Percentiles rank a stretch among this genome's conserved stretches.
phyloP scores from a whole-genome alignment of 441 rosid genomes.

The Euphorbia schlechtendalii region DNA sequence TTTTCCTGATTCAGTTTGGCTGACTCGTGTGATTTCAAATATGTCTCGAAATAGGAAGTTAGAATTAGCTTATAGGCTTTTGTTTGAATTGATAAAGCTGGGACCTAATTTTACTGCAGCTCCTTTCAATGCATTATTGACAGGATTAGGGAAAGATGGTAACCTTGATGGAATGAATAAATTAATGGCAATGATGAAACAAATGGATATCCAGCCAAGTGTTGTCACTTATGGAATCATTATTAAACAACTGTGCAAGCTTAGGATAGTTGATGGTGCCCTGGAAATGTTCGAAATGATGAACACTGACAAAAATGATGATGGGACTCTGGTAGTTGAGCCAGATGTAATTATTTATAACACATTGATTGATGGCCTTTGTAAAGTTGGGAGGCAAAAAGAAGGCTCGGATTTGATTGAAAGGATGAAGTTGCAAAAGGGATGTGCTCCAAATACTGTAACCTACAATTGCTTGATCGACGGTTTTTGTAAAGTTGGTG shows the following conservation, averaged over 20 bases:
- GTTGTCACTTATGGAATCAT: constrained; percentile 57
- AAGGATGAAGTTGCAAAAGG: constrained; percentile 42
- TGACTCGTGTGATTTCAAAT: constrained; percentile 40
- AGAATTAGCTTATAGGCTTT: constrained; percentile 41
- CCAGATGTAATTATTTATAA: constrained; percentile 61
- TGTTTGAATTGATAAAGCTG: constrained; percentile 37
- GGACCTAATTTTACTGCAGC: constrained; percentile 38
- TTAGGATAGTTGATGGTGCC: constrained; percentile 56
- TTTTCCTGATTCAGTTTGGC: constrained; percentile 40
- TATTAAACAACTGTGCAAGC: constrained; percentile 55
- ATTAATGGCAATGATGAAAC: constrained; percentile 50
- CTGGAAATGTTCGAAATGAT: constrained; percentile 44
- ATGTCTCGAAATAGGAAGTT: constrained; percentile 36
- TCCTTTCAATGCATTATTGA: constrained; percentile 57
- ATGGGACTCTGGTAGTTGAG: constrained; percentile 29
- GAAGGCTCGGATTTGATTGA: constrained; percentile 51
- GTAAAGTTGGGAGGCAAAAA: constrained; percentile 69
- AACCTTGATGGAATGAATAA: constrained; percentile 50
- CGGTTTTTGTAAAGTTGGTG: constrained; percentile 62
- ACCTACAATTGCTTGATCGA: constrained; percentile 72
- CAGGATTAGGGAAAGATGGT: constrained; percentile 41
- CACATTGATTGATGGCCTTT: constrained; percentile 64
- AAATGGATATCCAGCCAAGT: constrained; percentile 38
- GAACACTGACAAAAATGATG: constrained; percentile 28
- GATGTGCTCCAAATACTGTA: constrained; percentile 35